phyloP scores from a whole-genome alignment of 768 basidiomycete species.

The Leccinum fibrillosum region DNA sequence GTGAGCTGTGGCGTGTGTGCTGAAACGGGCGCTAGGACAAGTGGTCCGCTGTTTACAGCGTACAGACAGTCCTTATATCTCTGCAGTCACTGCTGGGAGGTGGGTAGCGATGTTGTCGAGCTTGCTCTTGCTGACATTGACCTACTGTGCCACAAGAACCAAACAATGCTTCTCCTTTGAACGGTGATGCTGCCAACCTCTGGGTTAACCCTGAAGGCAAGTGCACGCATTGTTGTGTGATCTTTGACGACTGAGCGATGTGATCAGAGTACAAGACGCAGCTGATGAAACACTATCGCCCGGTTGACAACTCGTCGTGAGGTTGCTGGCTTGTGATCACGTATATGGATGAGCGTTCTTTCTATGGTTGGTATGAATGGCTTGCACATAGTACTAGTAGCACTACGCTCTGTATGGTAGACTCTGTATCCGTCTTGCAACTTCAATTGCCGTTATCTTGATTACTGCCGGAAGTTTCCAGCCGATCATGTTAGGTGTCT shows the following conservation, averaged over 20 bases:
- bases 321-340: not conserved
- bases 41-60: constrained; percentile 92
- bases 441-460: not conserved
- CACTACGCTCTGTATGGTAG: not conserved
- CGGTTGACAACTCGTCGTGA: constrained; percentile 40
- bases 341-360: not conserved
- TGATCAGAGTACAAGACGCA: constrained; percentile 67
- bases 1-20: not conserved
- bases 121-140: not conserved
- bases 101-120: constrained; percentile 32
- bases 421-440: not conserved
- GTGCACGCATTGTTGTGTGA: constrained; percentile 9
- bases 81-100: constrained; percentile 87
- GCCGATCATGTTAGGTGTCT: not conserved
- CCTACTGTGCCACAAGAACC: constrained; percentile 53
- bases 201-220: constrained; percentile 73
- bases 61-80: constrained; percentile 85
- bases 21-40: constrained; percentile 56
- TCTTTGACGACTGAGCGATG: not conserved
- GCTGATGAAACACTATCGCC: constrained; percentile 70
- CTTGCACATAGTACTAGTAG: not conserved
- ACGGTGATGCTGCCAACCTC: constrained; percentile 78
- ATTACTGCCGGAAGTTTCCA: not conserved
- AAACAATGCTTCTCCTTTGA: constrained; percentile 89
- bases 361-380: not conserved